Percentiles rank a stretch among this genome's conserved stretches.
These are phyloP conservation scores for Limnanthes douglasii DNA, from an alignment of 345 rosid genomes.

Conservation along the genomic window DNA sequence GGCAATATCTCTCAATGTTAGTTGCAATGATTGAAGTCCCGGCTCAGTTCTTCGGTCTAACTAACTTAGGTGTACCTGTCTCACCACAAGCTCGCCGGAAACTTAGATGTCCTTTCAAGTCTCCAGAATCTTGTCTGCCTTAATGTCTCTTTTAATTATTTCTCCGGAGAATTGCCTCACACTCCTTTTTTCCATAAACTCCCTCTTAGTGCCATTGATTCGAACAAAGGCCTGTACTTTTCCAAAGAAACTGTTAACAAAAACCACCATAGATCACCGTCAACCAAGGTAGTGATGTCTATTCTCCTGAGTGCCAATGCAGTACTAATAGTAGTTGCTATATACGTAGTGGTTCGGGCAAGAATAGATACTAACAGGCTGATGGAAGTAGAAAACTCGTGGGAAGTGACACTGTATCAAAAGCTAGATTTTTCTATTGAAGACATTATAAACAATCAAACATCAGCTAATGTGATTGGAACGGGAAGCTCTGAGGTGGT, in stretches of 20 bases:
- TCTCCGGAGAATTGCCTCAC: conserved; percentile 76
- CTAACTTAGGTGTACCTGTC: conserved; percentile 68
- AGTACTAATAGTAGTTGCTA: conserved; percentile 37
- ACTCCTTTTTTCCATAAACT: conserved; percentile 66
- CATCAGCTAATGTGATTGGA: conserved; percentile 79
- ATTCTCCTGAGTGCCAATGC: conserved; percentile 54
- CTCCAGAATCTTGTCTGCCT: conserved; percentile 83
- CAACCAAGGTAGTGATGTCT: conserved; percentile 41
- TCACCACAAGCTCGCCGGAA: conserved; percentile 57
- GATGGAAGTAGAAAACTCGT: conserved; percentile 25
- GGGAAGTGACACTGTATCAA: conserved; percentile 78
- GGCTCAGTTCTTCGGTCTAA: conserved; percentile 48
- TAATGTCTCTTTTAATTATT: conserved; percentile 81
- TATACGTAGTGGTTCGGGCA: conserved; percentile 42
- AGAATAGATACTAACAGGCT: conserved; percentile 16
- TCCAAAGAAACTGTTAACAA: conserved; percentile 26
- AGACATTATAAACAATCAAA: conserved; percentile 42
- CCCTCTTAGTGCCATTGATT: conserved; percentile 58
- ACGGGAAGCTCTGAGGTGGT: conserved; percentile 97
- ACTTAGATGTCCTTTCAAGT: conserved; percentile 38
- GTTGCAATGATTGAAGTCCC: conserved; percentile 66
- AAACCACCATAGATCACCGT: too few species aligned
- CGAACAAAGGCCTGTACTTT: conserved; percentile 54
- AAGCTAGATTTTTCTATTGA: conserved; percentile 73
- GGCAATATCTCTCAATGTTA: conserved; percentile 79